phyloP scores from a whole-genome alignment of 305 asterid genomes.

The Solanum hybrid region DNA sequence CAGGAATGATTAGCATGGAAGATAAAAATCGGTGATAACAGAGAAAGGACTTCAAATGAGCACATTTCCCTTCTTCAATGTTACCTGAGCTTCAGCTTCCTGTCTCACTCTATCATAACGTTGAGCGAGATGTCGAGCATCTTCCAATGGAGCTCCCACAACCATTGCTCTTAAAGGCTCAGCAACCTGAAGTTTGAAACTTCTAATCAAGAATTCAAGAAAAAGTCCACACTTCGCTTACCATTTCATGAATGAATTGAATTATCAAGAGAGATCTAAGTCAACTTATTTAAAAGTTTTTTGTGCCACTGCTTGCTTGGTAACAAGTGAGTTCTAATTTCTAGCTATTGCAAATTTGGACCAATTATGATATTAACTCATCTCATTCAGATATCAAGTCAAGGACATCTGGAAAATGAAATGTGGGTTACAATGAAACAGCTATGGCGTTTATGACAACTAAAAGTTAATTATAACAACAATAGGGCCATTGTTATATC shows the following conservation, averaged over 20 bases:
- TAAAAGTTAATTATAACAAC: background rate
- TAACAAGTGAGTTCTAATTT: background rate
- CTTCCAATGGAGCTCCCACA: slow-evolving; percentile 53
- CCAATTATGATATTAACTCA: background rate
- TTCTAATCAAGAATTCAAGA: background rate
- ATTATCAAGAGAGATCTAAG: background rate
- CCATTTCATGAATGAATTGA: background rate
- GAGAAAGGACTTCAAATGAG: background rate
- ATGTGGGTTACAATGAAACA: background rate
- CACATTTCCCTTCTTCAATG: background rate
- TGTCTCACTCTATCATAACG: slow-evolving; percentile 51
- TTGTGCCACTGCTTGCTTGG: background rate
- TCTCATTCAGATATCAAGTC: background rate
- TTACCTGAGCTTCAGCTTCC: slow-evolving; percentile 72
- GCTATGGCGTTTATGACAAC: background rate
- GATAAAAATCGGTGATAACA: background rate
- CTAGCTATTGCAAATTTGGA: background rate
- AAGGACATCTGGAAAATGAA: background rate
- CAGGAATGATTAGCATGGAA: background rate
- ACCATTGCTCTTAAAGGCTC: slow-evolving; percentile 63
- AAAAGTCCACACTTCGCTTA: background rate
- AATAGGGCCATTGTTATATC: background rate
- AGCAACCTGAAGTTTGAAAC: slow-evolving; percentile 35
- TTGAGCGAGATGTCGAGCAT: slow-evolving; percentile 64
- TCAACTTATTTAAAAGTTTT: background rate